phyloP scores from a whole-genome alignment of 2,329 filamentous ascomycete genomes.

The Sporothrix pallida region DNA sequence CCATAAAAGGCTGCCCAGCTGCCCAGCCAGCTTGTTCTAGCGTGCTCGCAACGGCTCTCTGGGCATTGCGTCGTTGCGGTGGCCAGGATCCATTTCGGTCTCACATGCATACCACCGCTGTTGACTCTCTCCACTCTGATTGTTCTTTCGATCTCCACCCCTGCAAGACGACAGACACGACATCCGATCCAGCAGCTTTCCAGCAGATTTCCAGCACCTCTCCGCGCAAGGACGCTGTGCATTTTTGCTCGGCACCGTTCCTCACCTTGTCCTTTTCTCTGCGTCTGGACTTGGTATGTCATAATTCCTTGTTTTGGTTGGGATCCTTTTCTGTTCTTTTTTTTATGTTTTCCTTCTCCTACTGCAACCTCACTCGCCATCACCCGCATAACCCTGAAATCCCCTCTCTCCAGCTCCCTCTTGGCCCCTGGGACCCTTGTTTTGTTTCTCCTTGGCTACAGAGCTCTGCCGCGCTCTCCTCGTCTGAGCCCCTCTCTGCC shows the following conservation, averaged over 20 bases:
- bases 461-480: conserved; percentile 1
- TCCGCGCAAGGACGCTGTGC: background rate
- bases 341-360: background rate
- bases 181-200: conserved; percentile 11
- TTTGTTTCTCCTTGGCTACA: background rate
- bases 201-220: conserved; percentile 4
- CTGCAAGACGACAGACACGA: conserved; percentile 14
- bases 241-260: background rate
- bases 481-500: background rate
- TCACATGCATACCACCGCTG: conserved; percentile 28
- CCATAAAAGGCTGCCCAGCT: background rate
- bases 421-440: conserved; percentile 9
- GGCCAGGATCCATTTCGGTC: conserved; percentile 19
- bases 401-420: conserved; percentile 10
- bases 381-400: conserved; percentile 10
- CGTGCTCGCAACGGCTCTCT: background rate
- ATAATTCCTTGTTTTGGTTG: conserved; percentile 7
- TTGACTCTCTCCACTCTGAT: conserved; percentile 21
- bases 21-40: background rate
- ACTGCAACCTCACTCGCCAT: background rate
- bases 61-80: conserved; percentile 7
- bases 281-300: background rate
- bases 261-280: background rate
- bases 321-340: background rate
- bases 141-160: conserved; percentile 1